phyloP scores from a whole-genome alignment of 2,329 filamentous ascomycete species.

The Catunica adiposa region DNA sequence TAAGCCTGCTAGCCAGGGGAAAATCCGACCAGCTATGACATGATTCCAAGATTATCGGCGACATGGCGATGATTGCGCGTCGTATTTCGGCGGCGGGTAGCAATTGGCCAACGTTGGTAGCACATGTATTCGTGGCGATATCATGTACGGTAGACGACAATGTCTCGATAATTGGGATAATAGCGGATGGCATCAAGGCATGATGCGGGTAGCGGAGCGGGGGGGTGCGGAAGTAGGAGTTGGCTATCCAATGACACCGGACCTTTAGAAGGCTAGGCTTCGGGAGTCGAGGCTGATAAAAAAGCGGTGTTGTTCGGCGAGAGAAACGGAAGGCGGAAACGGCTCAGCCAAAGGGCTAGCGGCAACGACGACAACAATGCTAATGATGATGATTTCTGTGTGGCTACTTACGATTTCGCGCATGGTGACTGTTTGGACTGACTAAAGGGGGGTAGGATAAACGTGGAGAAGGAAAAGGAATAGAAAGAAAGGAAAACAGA shows the following conservation, averaged over 20 bases:
- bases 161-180: no score
- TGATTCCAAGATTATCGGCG: not conserved
- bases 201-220: not conserved
- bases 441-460: slow-evolving; percentile 18
- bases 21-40: not conserved
- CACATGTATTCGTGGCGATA: no score
- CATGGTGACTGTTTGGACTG: slow-evolving; percentile 32
- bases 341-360: not conserved
- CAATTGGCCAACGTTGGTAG: slow-evolving; percentile 8
- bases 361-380: not conserved
- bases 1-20: not conserved
- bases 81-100: not conserved
- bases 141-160: no score
- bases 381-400: slow-evolving; percentile 6
- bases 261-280: not conserved
- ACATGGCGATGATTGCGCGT: not conserved
- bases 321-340: not conserved
- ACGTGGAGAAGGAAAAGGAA: slow-evolving; percentile 17
- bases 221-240: no score
- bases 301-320: not conserved
- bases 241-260: not conserved
- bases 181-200: no score
- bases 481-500: slow-evolving; percentile 9
- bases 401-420: slow-evolving; percentile 48
- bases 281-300: not conserved